Percentiles rank a stretch among this genome's conserved stretches.
Evolutionary conservation across 306 rosid species (phyloP).

Genomic region (Glycyrrhiza uralensis): DNA sequence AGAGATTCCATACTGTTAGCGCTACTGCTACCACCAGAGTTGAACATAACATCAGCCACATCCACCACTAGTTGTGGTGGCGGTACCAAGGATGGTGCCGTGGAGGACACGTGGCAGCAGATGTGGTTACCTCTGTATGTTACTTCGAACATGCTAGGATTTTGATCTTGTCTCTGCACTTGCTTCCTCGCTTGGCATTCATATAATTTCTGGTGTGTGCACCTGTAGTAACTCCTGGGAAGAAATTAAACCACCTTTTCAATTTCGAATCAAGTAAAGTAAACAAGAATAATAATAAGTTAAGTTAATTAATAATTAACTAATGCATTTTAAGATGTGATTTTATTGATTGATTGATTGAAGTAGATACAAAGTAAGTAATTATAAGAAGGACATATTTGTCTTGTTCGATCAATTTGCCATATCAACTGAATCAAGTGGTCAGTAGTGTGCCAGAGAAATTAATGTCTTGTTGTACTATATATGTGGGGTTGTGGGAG

Average conservation of each 20-base stretch:
- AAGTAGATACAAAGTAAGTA: neutral
- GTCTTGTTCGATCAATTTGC: slow-evolving; percentile 11
- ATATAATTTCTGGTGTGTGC: slow-evolving; percentile 72
- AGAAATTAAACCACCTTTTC: neutral
- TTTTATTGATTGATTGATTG: neutral
- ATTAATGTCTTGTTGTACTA: too few relatives aligned
- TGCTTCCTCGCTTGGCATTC: slow-evolving; percentile 68
- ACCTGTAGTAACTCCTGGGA: slow-evolving; percentile 59
- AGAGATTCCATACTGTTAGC: slow-evolving; percentile 57
- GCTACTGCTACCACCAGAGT: slow-evolving; percentile 56
- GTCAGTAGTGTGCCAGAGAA: neutral
- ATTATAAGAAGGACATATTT: neutral
- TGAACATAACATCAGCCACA: slow-evolving; percentile 68
- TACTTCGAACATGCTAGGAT: slow-evolving; percentile 49
- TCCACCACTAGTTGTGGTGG: slow-evolving; percentile 45
- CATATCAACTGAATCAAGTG: neutral
- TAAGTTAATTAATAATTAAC: neutral
- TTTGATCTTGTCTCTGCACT: slow-evolving; percentile 54
- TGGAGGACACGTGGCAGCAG: slow-evolving; percentile 67
- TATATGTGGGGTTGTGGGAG: neutral
- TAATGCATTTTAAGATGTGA: neutral
- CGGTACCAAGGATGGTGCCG: slow-evolving; percentile 57
- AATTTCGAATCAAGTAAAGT: neutral
- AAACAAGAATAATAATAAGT: neutral
- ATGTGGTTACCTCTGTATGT: slow-evolving; percentile 56